Percentiles rank a stretch among this genome's conserved stretches.
phyloP scores from a whole-genome alignment of 1,284 basidiomycete species.

The Sanghuangporus weigelae region DNA sequence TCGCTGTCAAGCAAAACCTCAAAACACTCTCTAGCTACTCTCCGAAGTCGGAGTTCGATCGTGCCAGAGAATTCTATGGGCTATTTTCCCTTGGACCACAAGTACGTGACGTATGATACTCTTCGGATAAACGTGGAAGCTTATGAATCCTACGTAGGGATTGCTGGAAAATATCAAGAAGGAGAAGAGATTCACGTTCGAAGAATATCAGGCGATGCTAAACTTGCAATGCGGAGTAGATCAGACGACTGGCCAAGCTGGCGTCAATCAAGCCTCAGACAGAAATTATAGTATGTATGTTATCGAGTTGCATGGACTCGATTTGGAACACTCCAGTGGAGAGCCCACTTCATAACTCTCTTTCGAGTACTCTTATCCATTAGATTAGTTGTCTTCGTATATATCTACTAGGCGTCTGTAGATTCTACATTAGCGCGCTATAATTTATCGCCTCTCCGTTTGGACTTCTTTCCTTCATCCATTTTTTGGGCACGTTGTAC shows the following conservation, averaged over 20 bases:
- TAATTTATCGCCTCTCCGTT: slow-evolving; percentile 9
- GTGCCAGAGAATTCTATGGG: slow-evolving; percentile 77
- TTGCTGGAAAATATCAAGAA: slow-evolving; percentile 68
- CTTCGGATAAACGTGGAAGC: background rate
- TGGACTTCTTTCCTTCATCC: background rate
- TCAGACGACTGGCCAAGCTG: slow-evolving; percentile 45
- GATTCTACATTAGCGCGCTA: slow-evolving; percentile 3
- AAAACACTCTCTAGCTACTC: slow-evolving; percentile 68
- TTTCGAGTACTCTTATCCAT: background rate
- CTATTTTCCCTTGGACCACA: slow-evolving; percentile 72
- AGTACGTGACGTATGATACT: slow-evolving; percentile 37
- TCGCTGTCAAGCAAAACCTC: slow-evolving; percentile 90
- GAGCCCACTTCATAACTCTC: background rate
- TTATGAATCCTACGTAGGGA: slow-evolving; percentile 39
- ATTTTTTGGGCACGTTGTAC: slow-evolving; percentile 23
- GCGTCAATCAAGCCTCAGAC: slow-evolving; percentile 49
- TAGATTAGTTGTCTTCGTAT: background rate
- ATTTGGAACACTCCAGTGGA: slow-evolving; percentile 46
- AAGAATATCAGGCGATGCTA: slow-evolving; percentile 88
- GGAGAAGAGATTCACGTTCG: slow-evolving; percentile 71
- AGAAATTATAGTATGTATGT: slow-evolving; percentile 74
- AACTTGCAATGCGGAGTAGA: slow-evolving; percentile 83
- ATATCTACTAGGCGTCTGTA: background rate
- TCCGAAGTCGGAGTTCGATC: slow-evolving; percentile 66
- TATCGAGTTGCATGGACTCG: slow-evolving; percentile 77